Percentiles rank a stretch among this genome's conserved stretches.
phyloP scores from a whole-genome alignment of 371 early-diverging fungal genomes.

The Mortierella sp. region DNA sequence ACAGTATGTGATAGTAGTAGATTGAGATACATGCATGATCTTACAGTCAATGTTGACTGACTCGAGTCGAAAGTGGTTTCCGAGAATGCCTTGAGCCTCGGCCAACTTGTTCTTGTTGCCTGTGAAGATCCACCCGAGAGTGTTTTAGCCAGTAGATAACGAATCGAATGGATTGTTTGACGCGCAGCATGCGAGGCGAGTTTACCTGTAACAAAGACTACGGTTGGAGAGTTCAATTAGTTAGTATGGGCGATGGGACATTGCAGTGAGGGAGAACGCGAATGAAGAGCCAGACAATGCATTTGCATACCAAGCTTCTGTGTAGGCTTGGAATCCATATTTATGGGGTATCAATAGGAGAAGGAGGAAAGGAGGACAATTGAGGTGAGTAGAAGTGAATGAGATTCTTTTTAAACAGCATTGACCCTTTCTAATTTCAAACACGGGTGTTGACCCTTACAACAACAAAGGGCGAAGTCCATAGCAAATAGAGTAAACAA shows the following conservation, averaged over 20 bases:
- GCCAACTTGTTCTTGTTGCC: slow-evolving; percentile 95
- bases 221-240: neutral
- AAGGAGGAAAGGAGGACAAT: neutral
- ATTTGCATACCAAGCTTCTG: neutral
- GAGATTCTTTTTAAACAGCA: neutral
- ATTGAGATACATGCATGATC: too few relatives aligned
- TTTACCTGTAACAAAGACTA: neutral
- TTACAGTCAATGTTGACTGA: slow-evolving; percentile 81
- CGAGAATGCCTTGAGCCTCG: slow-evolving; percentile 89
- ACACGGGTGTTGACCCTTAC: neutral
- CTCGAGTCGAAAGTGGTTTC: slow-evolving; percentile 70
- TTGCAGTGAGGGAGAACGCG: neutral
- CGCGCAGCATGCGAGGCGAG: neutral
- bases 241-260: neutral
- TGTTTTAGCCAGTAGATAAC: neutral
- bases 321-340: neutral
- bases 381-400: neutral
- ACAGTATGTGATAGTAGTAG: too few relatives aligned
- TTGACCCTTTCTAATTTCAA: neutral
- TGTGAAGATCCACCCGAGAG: slow-evolving; percentile 7
- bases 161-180: too few relatives aligned
- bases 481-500: neutral
- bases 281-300: neutral
- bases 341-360: neutral
- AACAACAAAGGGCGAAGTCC: too few relatives aligned